Evolutionary conservation across 208 protist species (phyloP), one percentile per base, ranked within the genome.

Genomic region (Naegleria gruberi): DNA sequence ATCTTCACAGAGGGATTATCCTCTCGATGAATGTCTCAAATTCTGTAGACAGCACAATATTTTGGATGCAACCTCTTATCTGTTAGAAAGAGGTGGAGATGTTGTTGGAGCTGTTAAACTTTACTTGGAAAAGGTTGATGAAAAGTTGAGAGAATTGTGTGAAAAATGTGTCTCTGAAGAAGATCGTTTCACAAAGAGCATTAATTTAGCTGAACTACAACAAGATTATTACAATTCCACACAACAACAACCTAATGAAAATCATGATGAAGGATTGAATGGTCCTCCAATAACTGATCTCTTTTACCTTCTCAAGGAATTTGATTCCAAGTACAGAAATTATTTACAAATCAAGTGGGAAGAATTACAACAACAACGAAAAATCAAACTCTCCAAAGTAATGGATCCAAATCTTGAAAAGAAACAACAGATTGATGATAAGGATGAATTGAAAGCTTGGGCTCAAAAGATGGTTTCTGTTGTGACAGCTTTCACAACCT

Each of bases 21-120:
- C 41, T 30, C 7, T 88, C 7, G 84, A 88, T 88, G 26, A 65
- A 43, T 51, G 45, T 65, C 19, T 88, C 7, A 65, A 88, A 65
- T 65, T 51, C 7, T 88, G 84, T 88, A 0, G 46, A 65, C 10
- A 47, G 30, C 46, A 88, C 42, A 65, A 40, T 30, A 88, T 88
- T 42, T n/a, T 88, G 6, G 84, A 88, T 43, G 84, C 45, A 2
- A 43, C n/a, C 1, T 17, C 10, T 43, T 88, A 65, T 42, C 4
- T 88, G 0, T 65, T 88, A 41, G 84, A 88, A 42, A 34, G 84
- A 43, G 30, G 23, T 65, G 84, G 84, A 23, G 84, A 88, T 88
- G 45, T 88, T 47, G 34, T 42, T 47, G 46, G 45, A 6, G 84
- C 84, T 30, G 30, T 88, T 42, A 43, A 65, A 30, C 42, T 88